A percentile compares a stretch with the other conserved stretches of the same genome.
phyloP scores from a whole-genome alignment of 2,329 filamentous ascomycete genomes.

The Trichoderma hamatum region DNA sequence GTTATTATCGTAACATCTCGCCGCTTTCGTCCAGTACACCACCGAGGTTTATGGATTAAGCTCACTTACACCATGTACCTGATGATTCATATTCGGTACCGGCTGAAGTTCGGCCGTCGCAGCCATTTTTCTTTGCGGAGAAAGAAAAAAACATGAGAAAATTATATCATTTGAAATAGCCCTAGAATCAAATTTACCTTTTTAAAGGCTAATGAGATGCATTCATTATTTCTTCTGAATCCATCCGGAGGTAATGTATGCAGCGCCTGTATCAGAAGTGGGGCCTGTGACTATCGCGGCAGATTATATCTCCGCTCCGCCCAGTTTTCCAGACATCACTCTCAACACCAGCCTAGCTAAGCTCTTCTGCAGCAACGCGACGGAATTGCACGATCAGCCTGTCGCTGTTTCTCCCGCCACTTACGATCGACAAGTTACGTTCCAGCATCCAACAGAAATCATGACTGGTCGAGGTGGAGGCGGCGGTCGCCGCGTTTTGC shows the following conservation, averaged over 20 bases:
- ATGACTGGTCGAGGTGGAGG: constrained; percentile 65
- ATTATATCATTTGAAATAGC: not conserved
- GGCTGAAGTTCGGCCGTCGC: not conserved
- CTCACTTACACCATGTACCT: not conserved
- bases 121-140: not conserved
- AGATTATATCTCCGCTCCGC: constrained; percentile 14
- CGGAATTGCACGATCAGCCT: not conserved
- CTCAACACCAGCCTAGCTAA: constrained; percentile 21
- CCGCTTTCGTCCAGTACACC: not conserved
- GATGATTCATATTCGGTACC: not conserved
- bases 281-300: not conserved
- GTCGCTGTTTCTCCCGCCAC: not conserved
- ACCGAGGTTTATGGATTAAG: not conserved
- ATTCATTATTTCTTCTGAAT: not conserved
- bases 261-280: not conserved
- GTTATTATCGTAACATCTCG: not conserved
- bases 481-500: constrained; percentile 61
- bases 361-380: constrained; percentile 12
- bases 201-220: not conserved
- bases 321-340: constrained; percentile 5
- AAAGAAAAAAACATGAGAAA: not conserved
- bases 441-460: constrained; percentile 3
- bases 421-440: not conserved
- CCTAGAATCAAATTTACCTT: not conserved
- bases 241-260: not conserved